These are phyloP conservation scores for Artomyces pyxidatus DNA, from an alignment of 768 basidiomycete genomes.

Conservation along the genomic window DNA sequence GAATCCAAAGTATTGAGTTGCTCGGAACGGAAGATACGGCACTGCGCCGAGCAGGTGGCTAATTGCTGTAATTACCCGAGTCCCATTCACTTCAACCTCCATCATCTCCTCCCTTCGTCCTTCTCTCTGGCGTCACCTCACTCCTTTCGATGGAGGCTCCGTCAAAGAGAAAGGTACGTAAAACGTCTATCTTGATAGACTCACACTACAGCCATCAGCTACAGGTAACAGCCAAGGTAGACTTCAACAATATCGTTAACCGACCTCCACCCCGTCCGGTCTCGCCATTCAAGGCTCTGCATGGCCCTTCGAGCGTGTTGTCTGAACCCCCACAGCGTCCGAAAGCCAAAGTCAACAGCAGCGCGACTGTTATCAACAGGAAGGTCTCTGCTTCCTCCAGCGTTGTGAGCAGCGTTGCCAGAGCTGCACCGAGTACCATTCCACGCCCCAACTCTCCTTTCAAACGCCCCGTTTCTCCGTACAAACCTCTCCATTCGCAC, in stretches of 20 bases:
- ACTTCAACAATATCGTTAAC: slow-evolving; percentile 26
- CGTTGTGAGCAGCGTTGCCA: slow-evolving; percentile 18
- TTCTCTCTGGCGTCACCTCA: not conserved
- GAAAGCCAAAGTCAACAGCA: slow-evolving; percentile 56
- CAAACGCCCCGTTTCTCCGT: slow-evolving; percentile 15
- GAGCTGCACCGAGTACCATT: slow-evolving; percentile 19
- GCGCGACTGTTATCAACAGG: slow-evolving; percentile 27
- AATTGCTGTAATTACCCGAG: too few relatives aligned
- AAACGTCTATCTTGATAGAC: not conserved
- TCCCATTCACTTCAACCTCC: not conserved
- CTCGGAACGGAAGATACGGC: too few relatives aligned
- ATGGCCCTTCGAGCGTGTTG: slow-evolving; percentile 20
- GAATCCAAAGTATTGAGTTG: too few relatives aligned
- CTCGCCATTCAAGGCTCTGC: slow-evolving; percentile 32
- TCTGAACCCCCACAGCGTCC: slow-evolving; percentile 27
- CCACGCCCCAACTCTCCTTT: slow-evolving; percentile 13
- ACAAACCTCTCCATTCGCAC: slow-evolving; percentile 7
- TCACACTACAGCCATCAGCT: not conserved
- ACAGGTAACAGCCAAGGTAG: slow-evolving; percentile 51
- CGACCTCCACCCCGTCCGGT: slow-evolving; percentile 35
- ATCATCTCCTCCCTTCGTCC: not conserved
- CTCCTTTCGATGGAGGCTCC: slow-evolving; percentile 9
- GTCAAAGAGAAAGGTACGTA: slow-evolving; percentile 12
- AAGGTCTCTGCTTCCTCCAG: slow-evolving; percentile 20
- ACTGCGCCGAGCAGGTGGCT: too few relatives aligned